Base-by-base conservation (phyloP, 78 protist species). In the Dictyostelium citrinum region DNA sequence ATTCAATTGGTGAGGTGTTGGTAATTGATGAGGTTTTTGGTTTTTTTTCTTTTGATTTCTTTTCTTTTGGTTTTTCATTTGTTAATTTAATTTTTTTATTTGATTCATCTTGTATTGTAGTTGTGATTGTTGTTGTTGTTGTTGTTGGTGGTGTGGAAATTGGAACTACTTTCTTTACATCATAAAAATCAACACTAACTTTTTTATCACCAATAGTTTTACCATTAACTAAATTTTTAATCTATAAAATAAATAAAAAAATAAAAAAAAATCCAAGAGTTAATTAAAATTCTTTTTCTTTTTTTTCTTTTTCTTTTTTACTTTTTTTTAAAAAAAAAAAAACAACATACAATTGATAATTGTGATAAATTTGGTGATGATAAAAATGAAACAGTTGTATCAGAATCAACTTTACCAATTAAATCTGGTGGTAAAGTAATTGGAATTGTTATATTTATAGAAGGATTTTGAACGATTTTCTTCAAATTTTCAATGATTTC, bases 401-500 rank as follows among this genome's bases (percentile, higher is more conserved):
- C 93, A 9, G 79, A 27, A 45, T 72, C 80, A 41, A 88, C 16
- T 61, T 86, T 75, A 75, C 37, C 33, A 11, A 22, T 64, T 37
- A 86, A 16, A 43, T 45, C 79, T 16, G 82, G 16, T 45, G 93
- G 93, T 20, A 67, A 68, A 4, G 31, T n/a, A 43, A 41, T 35
- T 61, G 93, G 93, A 27, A 88, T 76, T 17, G 84, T 88, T 11
- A 88, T 88, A 11, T 75, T 78, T 14, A 78, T 72, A 1, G 16
- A 9, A n/a, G 60, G 85, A 31, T 88, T 88, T 14, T 78, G 86
- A 33, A 81, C 43, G 9, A 88, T 60, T 33, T 76, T 88, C 35
- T 88, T 88, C 27, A 88, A 46, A 6, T 29, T 67, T 43, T 88
- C 93, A 11, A 88, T 88, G 4, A 78, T 75, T 5, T 88, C 85